A percentile compares a stretch with the other conserved stretches of the same genome.
phyloP scores from a whole-genome alignment of 148 eudicot genomes.

The Heliamphora exappendiculata region DNA sequence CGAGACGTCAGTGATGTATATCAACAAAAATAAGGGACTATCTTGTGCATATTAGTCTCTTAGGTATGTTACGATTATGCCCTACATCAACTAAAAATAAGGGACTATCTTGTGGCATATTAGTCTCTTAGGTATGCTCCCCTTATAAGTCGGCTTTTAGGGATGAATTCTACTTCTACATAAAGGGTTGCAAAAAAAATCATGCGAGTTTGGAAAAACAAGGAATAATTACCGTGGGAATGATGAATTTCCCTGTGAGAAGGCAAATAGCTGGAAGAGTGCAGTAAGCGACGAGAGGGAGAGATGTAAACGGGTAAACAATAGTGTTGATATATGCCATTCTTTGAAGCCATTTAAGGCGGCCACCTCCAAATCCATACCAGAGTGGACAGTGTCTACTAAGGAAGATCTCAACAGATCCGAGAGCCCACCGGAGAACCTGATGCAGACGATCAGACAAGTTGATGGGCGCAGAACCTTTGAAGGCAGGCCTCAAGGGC shows the following conservation, averaged over 20 bases:
- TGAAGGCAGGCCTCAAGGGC: conserved; percentile 96
- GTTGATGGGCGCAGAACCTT: conserved; percentile 98
- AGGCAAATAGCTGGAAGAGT: conserved; percentile 89
- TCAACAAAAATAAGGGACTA: too few relatives aligned
- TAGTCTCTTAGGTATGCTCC: too few relatives aligned
- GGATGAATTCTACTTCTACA: too few relatives aligned
- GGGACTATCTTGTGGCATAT: too few relatives aligned
- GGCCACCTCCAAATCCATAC: conserved; percentile 94
- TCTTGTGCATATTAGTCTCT: too few relatives aligned
- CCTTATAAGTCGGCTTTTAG: too few relatives aligned
- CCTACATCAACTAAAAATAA: too few relatives aligned
- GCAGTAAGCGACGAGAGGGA: conserved; percentile 90
- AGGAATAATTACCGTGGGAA: conserved; percentile 69
- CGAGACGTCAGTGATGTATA: too few relatives aligned
- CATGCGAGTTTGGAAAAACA: neutral
- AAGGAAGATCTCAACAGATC: conserved; percentile 90
- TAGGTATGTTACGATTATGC: too few relatives aligned
- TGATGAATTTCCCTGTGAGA: conserved; percentile 94
- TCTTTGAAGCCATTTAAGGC: conserved; percentile 96
- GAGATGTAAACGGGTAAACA: conserved; percentile 90
- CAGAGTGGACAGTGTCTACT: conserved; percentile 98
- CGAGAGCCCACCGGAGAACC: conserved; percentile 96
- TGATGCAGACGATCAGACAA: conserved; percentile 95
- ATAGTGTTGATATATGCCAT: conserved; percentile 92
- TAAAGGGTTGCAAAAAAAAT: too few relatives aligned